Conservation (phyloP, 768 basidiomycete genomes). For the Mrakia hoshinonis region DNA sequence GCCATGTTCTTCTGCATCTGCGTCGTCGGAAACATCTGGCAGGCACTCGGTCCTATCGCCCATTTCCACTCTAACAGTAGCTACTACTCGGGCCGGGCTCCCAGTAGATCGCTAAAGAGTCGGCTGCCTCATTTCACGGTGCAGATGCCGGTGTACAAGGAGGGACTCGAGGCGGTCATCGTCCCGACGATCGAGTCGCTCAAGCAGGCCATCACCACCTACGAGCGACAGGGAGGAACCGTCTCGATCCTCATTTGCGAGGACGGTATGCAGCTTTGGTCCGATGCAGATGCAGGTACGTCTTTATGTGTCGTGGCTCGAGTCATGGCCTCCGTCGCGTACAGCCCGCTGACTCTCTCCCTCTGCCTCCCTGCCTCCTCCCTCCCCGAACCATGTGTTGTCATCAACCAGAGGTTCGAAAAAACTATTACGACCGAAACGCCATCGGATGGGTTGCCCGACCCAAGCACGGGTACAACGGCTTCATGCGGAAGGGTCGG, state of each 20-base stretch:
- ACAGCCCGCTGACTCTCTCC: too few species aligned
- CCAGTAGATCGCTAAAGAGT: constrained; percentile 10
- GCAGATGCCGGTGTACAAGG: constrained; percentile 35
- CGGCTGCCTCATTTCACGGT: constrained; percentile 30
- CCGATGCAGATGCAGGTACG: constrained; percentile 55
- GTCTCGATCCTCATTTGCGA: constrained; percentile 73
- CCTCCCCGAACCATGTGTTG: too few species aligned
- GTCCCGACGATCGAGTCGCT: constrained; percentile 46
- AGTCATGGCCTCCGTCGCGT: too few species aligned
- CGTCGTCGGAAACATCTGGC: constrained; percentile 38
- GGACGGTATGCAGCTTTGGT: constrained; percentile 59
- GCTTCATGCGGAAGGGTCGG: constrained; percentile 70
- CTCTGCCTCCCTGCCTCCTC: too few species aligned
- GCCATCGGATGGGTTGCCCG: constrained; percentile 77
- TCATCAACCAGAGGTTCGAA: constrained; percentile 58
- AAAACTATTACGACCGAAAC: constrained; percentile 60
- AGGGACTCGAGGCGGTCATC: constrained; percentile 34
- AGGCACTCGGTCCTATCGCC: constrained; percentile 40
- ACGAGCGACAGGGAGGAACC: constrained; percentile 79
- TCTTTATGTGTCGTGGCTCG: too few species aligned
- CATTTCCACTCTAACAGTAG: constrained; percentile 39
- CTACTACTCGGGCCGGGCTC: constrained; percentile 35
- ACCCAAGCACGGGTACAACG: constrained; percentile 60
- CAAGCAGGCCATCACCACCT: constrained; percentile 79
- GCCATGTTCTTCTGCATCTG: constrained; percentile 44